Conservation (phyloP, 306 rosid genomes). For the Rubus idaeus region DNA sequence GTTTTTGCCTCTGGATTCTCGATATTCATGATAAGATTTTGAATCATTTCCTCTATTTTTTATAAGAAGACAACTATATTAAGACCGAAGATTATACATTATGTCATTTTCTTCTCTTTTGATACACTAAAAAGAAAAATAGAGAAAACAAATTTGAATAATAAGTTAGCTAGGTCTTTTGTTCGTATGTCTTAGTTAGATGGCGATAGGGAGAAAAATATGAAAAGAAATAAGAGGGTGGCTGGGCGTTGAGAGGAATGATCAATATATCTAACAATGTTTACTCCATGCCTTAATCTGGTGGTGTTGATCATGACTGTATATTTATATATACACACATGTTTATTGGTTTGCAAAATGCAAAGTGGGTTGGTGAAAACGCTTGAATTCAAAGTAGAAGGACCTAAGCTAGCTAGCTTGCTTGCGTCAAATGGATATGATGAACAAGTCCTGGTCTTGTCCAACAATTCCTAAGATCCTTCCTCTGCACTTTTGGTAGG, state of each 20-base stretch:
- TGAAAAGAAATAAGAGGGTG: background rate
- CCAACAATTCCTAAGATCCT: background rate
- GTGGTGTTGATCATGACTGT: background rate
- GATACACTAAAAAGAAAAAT: too few relatives aligned
- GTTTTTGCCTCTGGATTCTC: background rate
- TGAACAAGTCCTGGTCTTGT: slow-evolving; percentile 1
- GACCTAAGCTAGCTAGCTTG: background rate
- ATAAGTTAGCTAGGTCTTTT: background rate
- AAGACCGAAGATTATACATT: too few relatives aligned
- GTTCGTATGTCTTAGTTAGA: background rate
- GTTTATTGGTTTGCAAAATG: background rate
- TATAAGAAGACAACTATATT: too few relatives aligned
- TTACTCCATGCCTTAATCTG: background rate
- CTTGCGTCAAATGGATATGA: slow-evolving; percentile 5
- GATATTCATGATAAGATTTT: background rate
- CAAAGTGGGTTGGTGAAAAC: slow-evolving; percentile 19
- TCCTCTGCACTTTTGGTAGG: slow-evolving; percentile 16
- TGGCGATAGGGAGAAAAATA: background rate
- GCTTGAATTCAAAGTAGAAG: slow-evolving; percentile 4
- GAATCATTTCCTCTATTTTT: background rate
- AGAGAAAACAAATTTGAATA: too few relatives aligned
- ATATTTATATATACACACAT: background rate
- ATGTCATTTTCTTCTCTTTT: too few relatives aligned
- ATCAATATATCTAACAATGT: background rate
- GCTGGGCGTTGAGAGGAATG: background rate